Evolutionary conservation across 768 basidiomycete species (phyloP), one percentile per base, ranked within the genome.

Genomic region (Tylopilus sp.): DNA sequence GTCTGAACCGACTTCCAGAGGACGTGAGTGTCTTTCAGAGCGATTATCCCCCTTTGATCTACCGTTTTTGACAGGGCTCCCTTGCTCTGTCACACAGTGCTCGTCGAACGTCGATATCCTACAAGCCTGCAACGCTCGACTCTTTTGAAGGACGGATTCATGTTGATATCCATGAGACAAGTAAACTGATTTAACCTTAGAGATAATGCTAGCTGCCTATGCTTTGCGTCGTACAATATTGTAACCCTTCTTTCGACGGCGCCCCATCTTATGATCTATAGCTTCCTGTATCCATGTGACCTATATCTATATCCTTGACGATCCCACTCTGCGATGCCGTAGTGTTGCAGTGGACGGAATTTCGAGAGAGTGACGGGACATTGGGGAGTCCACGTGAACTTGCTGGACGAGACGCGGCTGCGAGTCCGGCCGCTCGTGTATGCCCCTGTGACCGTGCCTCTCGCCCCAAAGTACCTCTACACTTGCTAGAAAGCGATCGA

Each of bases 391-490:
- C 9, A 17, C 22, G 13, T 44, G 45, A 31, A 40, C 35, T 18
- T 51, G 51, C 28, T 47, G 52, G 22, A 42, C 40, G 47, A 50
- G 48, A 28, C 12, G 42, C 22, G 20, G 13, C 18, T 47, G 50
- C n/a, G 38, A n/a, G 36, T 56, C 50, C 26, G 15, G 46, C 21
- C 30, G 53, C 44, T 44, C 41, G 26, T 21, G 47, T n/a, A 35
- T 41, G 17, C 33, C 17, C 15, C 40, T 38, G 20, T 41, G 22
- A 35, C 48, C 60, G 13, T 25, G 48, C 41, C 40, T 50, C 18
- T 65, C 63, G 40, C 23, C 42, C 63, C 63, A 65, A 6, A 62
- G 44, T 3, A 50, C 51, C 44, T 52, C 55, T 25, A 64, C 55
- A 8, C 44, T 54, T 11, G 63, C 52, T 3, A 58, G 58, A 35